Percentiles rank a stretch among this genome's conserved stretches.
Evolutionary conservation across 2,329 filamentous ascomycete genomes (phyloP).

Genomic region (Aspergillus sp.): DNA sequence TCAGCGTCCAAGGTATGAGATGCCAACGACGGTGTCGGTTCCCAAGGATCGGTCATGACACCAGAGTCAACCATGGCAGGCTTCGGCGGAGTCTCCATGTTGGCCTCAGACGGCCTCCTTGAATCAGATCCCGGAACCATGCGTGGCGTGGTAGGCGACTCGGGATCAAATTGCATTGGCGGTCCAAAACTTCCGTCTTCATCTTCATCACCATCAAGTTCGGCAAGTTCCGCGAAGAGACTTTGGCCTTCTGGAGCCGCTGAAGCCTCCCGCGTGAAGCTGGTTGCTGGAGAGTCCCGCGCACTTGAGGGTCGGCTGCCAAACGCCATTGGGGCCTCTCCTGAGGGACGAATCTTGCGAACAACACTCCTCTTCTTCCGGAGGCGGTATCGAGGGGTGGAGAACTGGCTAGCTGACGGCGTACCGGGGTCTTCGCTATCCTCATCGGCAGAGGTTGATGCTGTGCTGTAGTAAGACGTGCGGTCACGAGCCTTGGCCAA

Average conservation of each 20-base stretch:
- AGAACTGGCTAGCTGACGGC: conserved; percentile 65
- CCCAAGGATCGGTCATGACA: conserved; percentile 63
- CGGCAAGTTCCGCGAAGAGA: conserved; percentile 85
- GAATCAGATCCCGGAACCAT: conserved; percentile 29
- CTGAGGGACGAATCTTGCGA: conserved; percentile 56
- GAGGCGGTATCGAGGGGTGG: conserved; percentile 69
- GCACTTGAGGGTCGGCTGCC: conserved; percentile 39
- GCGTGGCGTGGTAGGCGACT: conserved; percentile 43
- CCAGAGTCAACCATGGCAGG: conserved; percentile 58
- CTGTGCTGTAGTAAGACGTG: conserved; percentile 78
- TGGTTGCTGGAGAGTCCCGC: conserved; percentile 55
- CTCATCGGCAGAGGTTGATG: conserved; percentile 80
- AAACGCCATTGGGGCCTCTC: conserved; percentile 44
- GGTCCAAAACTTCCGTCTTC: conserved; percentile 60
- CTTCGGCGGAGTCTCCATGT: conserved; percentile 22
- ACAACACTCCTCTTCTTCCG: conserved; percentile 65
- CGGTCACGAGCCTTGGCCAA: conserved; percentile 56
- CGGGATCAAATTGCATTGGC: conserved; percentile 35
- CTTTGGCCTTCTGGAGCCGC: conserved; percentile 66
- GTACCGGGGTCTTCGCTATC: conserved; percentile 60
- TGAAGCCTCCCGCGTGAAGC: conserved; percentile 46
- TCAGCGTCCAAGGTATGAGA: conserved; percentile 23
- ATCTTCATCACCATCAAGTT: conserved; percentile 69
- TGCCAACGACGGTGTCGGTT: conserved; percentile 30
- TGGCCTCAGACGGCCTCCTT: conserved; percentile 32